These are phyloP conservation scores for Aureobasidium zeae DNA, from an alignment of 2,329 filamentous ascomycete genomes.

Conservation along the genomic window DNA sequence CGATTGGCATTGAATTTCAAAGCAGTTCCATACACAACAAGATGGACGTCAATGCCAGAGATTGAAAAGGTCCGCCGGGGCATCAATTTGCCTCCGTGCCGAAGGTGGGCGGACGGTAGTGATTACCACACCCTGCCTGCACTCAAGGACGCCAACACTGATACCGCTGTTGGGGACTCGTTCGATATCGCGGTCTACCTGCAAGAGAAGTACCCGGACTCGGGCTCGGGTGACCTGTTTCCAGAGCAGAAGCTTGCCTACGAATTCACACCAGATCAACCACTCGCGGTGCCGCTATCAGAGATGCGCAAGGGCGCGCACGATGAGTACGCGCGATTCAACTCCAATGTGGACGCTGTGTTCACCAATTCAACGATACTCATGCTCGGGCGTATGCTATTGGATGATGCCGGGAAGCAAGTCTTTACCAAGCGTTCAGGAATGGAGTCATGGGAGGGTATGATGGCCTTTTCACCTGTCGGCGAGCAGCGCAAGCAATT, in stretches of 20 bases:
- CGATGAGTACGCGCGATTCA: slow-evolving; percentile 36
- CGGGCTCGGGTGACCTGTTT: slow-evolving; percentile 19
- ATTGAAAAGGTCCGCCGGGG: slow-evolving; percentile 40
- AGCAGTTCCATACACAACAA: slow-evolving; percentile 37
- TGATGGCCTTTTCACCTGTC: not conserved
- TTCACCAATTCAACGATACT: slow-evolving; percentile 39
- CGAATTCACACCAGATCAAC: slow-evolving; percentile 35
- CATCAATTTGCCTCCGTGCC: slow-evolving; percentile 41
- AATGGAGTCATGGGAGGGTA: not conserved
- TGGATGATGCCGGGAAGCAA: slow-evolving; percentile 21
- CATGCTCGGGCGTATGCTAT: slow-evolving; percentile 27
- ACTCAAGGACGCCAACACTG: slow-evolving; percentile 39
- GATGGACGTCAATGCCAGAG: slow-evolving; percentile 47
- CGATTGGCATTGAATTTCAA: slow-evolving; percentile 45
- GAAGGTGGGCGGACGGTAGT: slow-evolving; percentile 47
- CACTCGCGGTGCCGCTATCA: slow-evolving; percentile 34
- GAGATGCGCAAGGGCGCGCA: slow-evolving; percentile 42
- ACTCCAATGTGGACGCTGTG: slow-evolving; percentile 39
- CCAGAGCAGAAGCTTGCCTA: slow-evolving; percentile 9
- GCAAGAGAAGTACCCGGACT: slow-evolving; percentile 42
- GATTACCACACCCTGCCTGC: slow-evolving; percentile 55
- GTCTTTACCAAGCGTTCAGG: slow-evolving; percentile 8
- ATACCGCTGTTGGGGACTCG: slow-evolving; percentile 47
- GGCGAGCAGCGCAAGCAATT: slow-evolving; percentile 9
- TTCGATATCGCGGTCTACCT: slow-evolving; percentile 57